Evolutionary conservation across 1,139 yeast genomes (phyloP).

Genomic region (Magnusiomyces suaveolens): DNA sequence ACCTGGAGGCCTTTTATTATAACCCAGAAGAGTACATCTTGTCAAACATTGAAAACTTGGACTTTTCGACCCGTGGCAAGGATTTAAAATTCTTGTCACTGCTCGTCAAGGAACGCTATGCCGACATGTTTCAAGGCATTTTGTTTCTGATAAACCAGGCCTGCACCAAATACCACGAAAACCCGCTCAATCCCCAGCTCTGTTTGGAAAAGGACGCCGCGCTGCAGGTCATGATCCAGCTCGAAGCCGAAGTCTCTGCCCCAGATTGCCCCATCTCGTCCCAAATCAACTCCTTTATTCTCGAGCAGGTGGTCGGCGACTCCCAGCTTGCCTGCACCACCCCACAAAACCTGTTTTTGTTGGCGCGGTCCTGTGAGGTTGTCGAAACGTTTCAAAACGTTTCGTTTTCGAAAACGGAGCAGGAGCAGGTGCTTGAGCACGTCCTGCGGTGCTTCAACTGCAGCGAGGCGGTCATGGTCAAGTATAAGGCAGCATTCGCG

Average conservation of each 20-base stretch:
- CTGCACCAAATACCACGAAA: slow-evolving; percentile 37
- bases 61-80: slow-evolving; percentile 71
- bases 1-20: slow-evolving; percentile 66
- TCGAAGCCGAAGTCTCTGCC: slow-evolving; percentile 48
- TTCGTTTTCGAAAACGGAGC: slow-evolving; percentile 27
- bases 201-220: slow-evolving; percentile 75
- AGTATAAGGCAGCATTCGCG: slow-evolving; percentile 75
- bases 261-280: slow-evolving; percentile 49
- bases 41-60: slow-evolving; percentile 59
- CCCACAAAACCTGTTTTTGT: slow-evolving; percentile 44
- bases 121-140: slow-evolving; percentile 52
- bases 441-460: slow-evolving; percentile 50
- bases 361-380: slow-evolving; percentile 78
- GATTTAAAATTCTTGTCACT: slow-evolving; percentile 67
- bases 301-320: slow-evolving; percentile 58
- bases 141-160: slow-evolving; percentile 55
- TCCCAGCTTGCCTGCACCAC: slow-evolving; percentile 15
- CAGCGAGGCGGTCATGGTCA: slow-evolving; percentile 56
- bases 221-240: slow-evolving; percentile 64
- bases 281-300: slow-evolving; percentile 64
- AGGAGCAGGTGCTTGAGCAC: slow-evolving; percentile 54
- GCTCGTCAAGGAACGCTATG: slow-evolving; percentile 57
- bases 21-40: slow-evolving; percentile 91
- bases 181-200: slow-evolving; percentile 41
- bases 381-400: slow-evolving; percentile 46